Conservation (phyloP, 2,329 filamentous ascomycete genomes). For the Colletotrichum plurivorum region DNA sequence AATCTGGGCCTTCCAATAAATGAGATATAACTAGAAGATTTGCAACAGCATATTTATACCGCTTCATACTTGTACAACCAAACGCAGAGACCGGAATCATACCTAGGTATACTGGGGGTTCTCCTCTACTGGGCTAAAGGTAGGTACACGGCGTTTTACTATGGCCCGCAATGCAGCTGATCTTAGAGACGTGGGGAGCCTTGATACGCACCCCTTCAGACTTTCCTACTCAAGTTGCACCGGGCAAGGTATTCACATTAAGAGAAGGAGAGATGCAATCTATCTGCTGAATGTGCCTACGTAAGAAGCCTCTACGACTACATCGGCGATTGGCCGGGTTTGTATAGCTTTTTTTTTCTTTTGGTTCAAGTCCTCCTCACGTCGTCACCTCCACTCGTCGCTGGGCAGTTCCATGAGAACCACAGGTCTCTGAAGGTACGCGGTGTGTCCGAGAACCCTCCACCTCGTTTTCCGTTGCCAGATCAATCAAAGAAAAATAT, state of each 20-base stretch:
- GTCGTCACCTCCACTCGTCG: slow-evolving; percentile 25
- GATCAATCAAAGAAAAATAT: slow-evolving; percentile 38
- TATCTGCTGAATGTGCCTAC: slow-evolving; percentile 37
- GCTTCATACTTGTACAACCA: too few species aligned
- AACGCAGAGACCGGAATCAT: too few species aligned
- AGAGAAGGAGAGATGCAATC: slow-evolving; percentile 19
- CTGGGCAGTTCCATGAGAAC: slow-evolving; percentile 10
- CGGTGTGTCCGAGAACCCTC: slow-evolving; percentile 6
- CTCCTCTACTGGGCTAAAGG: too few species aligned
- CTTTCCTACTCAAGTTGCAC: too few species aligned
- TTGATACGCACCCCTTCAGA: too few species aligned
- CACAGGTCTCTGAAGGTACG: neutral
- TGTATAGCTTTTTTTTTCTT: slow-evolving; percentile 35
- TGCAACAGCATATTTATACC: too few species aligned
- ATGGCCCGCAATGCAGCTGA: too few species aligned
- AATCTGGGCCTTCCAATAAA: too few species aligned
- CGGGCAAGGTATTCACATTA: neutral
- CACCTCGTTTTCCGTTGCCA: slow-evolving; percentile 37
- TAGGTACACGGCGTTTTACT: too few species aligned
- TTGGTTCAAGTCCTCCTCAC: slow-evolving; percentile 13
- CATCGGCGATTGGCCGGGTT: slow-evolving; percentile 17
- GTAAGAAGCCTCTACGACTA: slow-evolving; percentile 39
- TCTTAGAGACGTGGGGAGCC: too few species aligned
- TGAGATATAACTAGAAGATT: too few species aligned
- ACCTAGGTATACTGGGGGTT: too few species aligned